A percentile compares a stretch with the other conserved stretches of the same genome.
Conservation (phyloP, 768 basidiomycete species). For the Ephemerocybe angulata region DNA sequence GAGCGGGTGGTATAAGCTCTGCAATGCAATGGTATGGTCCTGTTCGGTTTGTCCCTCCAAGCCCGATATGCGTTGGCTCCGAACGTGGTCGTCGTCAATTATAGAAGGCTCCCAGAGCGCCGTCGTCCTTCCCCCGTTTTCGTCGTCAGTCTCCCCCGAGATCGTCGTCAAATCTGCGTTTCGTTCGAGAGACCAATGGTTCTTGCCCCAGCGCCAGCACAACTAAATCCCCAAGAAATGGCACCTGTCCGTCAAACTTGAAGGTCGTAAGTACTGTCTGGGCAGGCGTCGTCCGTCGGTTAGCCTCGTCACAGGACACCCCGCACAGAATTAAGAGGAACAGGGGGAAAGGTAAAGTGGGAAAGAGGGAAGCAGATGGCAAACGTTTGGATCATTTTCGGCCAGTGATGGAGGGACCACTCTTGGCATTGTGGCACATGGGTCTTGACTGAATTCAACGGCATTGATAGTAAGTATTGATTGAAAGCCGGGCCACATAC, state of each 20-base stretch:
- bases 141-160: not conserved
- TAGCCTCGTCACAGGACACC: not conserved
- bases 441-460: not conserved
- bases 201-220: not conserved
- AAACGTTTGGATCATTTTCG: conserved; percentile 2
- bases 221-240: not conserved
- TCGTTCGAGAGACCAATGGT: not conserved
- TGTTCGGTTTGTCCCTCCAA: not conserved
- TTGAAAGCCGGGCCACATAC: not conserved
- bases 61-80: not conserved
- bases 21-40: not conserved
- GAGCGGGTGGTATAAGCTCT: too few relatives aligned
- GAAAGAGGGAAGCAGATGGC: not conserved
- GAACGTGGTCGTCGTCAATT: not conserved
- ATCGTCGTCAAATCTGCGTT: not conserved
- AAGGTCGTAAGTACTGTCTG: too few relatives aligned
- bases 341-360: not conserved
- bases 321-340: not conserved
- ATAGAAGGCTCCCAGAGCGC: not conserved
- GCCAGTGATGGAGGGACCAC: conserved; percentile 1
- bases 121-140: not conserved
- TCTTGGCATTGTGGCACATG: not conserved
- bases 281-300: too few relatives aligned
- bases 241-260: not conserved
- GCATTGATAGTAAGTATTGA: too few relatives aligned